Evolutionary conservation across 768 basidiomycete genomes (phyloP), one percentile per base, ranked within the genome.

Genomic region (Trametes sanguinea): DNA sequence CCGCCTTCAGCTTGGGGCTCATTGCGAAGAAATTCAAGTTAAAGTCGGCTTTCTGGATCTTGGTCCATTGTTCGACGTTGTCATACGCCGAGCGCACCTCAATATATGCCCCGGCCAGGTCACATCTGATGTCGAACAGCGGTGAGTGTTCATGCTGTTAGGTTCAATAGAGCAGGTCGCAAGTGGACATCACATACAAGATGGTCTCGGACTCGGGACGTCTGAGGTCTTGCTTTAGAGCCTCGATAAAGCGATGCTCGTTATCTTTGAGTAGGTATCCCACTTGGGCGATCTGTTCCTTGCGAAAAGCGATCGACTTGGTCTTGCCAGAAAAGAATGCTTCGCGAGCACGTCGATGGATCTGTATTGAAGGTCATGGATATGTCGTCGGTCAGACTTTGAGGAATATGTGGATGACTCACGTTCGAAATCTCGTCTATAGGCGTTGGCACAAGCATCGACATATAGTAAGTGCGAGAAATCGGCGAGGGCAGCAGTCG

Each of bases 181-280:
- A 5, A 43, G 39, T 16, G 42, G 35, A n/a, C 27, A 17, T n/a
- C 11, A 69, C 80, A 57, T 22, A 80, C 75, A 90, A 78, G 57
- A 81, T 74, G 4, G 77, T 75, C 72, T 94, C 92, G 10, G 83
- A 68, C 6, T 73, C 43, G 0, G 86, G 87, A 51, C 89, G 79
- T 5, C 86, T 85, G 30, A 94, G 75, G 68, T 94, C 92, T 14
- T 72, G 64, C 2, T 73, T 71, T 64, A 92, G 72, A 0, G 92
- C 79, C 29, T 83, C 78, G 54, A 83, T 80, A 68, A 93, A 83
- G 29, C 76, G 81, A 45, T 81, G 74, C 17, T 76, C 68, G 71
- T 94, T 92, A 72, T 94, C 91, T 71, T 90, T 80, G 70, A 92
- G 30, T 65, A 90, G 75, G 71, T 90, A 89, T 5, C 79, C 85